Evolutionary conservation across 768 basidiomycete species (phyloP).

Genomic region (Xerocomus spinulosus): DNA sequence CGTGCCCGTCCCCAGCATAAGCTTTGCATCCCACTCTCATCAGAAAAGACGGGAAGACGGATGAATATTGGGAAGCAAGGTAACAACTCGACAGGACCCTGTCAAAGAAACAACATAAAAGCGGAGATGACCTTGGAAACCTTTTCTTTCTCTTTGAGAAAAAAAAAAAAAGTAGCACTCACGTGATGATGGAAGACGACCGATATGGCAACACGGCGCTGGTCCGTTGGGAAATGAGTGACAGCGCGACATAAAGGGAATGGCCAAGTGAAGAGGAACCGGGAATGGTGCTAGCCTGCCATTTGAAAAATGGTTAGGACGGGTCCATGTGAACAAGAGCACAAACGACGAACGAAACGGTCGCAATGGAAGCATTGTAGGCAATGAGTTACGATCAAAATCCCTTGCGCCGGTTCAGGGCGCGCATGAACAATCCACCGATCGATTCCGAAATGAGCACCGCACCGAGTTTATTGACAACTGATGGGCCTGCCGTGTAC

Average conservation of each 20-base stretch:
- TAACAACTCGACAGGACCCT: not conserved
- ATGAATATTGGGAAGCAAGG: not conserved
- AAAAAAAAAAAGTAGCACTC: slow-evolving; percentile 22
- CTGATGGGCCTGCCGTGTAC: slow-evolving; percentile 21
- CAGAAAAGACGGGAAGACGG: slow-evolving; percentile 1
- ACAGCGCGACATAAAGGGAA: slow-evolving; percentile 7
- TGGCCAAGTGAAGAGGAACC: slow-evolving; percentile 4
- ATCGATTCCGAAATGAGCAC: slow-evolving; percentile 2
- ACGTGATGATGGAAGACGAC: slow-evolving; percentile 58
- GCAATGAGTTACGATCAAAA: slow-evolving; percentile 18
- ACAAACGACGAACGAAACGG: slow-evolving; percentile 56
- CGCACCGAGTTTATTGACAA: slow-evolving; percentile 5
- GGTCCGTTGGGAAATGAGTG: slow-evolving; percentile 12
- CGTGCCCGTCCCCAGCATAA: slow-evolving; percentile 16
- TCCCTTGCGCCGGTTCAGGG: slow-evolving; percentile 33
- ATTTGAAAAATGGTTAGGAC: slow-evolving; percentile 51
- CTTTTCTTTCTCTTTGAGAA: slow-evolving; percentile 2
- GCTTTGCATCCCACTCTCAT: slow-evolving; percentile 19
- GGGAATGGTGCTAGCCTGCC: slow-evolving; percentile 23
- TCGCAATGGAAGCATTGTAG: not conserved
- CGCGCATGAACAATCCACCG: slow-evolving; percentile 17
- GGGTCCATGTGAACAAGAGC: slow-evolving; percentile 43
- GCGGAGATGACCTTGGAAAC: slow-evolving; percentile 27
- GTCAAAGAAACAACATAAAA: slow-evolving; percentile 8
- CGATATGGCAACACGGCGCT: slow-evolving; percentile 37